phyloP scores from a whole-genome alignment of 192 early-diverging fungal species.

The Coemansia furcata region DNA sequence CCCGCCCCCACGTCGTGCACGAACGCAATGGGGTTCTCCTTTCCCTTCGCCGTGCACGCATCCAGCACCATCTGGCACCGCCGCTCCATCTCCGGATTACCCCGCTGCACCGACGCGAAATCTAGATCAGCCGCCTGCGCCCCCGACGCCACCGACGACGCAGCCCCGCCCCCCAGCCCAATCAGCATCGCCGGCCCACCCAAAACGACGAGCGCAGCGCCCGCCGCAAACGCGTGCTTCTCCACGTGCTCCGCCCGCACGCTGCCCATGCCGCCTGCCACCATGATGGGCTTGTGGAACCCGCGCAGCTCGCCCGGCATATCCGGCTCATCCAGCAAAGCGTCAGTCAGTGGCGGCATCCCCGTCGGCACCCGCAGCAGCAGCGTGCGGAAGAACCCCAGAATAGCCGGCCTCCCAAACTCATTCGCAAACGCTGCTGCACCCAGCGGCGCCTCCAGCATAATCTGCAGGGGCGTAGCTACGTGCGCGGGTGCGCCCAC shows the following conservation, averaged over 20 bases:
- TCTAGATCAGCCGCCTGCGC: conserved; percentile 85
- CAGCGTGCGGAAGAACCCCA: conserved; percentile 98
- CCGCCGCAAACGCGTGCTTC: conserved; percentile 79
- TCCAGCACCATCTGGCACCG: conserved; percentile 97
- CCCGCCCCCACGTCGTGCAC: conserved; percentile 99
- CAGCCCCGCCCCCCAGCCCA: conserved; percentile 98
- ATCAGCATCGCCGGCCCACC: conserved; percentile 99
- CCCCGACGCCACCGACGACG: conserved; percentile 91
- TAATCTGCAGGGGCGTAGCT: conserved; percentile 91
- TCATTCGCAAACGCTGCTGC: conserved; percentile 99
- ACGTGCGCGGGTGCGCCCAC: conserved; percentile 87
- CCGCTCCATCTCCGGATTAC: conserved; percentile 99
- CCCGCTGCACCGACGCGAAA: conserved; percentile 97
- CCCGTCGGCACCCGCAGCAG: conserved; percentile 47
- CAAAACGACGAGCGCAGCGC: conserved; percentile 80
- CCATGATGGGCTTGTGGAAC: conserved; percentile 99
- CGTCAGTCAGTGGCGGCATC: conserved; percentile 5
- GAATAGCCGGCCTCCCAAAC: conserved; percentile 92
- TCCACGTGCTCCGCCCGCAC: conserved; percentile 86
- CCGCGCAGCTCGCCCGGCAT: conserved; percentile 74
- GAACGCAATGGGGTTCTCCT: conserved; percentile 83
- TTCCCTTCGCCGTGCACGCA: conserved; percentile 78
- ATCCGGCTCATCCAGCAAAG: conserved; percentile 50
- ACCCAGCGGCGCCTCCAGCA: conserved; percentile 97
- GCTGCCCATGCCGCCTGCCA: conserved; percentile 95